phyloP scores from a whole-genome alignment of 495 filamentous ascomycete genomes.

The Penicillium silybi region DNA sequence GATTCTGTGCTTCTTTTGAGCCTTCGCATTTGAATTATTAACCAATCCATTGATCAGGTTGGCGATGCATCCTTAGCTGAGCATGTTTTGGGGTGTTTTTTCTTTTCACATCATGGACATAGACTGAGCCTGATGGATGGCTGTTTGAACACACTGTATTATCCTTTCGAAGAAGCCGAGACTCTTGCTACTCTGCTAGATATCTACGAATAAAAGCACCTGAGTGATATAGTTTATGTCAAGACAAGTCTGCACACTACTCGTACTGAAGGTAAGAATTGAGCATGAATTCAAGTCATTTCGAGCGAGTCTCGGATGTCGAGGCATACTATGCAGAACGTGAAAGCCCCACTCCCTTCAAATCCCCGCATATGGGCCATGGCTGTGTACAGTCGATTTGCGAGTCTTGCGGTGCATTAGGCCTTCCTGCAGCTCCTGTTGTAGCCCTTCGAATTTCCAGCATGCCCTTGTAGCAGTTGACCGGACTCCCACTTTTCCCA shows the following conservation, averaged over 20 bases:
- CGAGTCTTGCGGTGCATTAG: slow-evolving; percentile 16
- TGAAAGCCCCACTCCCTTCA: too few relatives aligned
- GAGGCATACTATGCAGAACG: too few relatives aligned
- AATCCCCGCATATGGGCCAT: too few relatives aligned
- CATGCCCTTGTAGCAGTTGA: slow-evolving; percentile 19
- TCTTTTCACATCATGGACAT: neutral
- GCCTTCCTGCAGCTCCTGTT: slow-evolving; percentile 6
- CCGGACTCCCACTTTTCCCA: slow-evolving; percentile 21
- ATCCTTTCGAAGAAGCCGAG: neutral
- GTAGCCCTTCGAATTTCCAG: slow-evolving; percentile 22
- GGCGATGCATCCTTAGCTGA: slow-evolving; percentile 9
- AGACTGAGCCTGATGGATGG: neutral
- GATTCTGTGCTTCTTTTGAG: slow-evolving; percentile 13
- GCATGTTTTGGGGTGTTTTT: neutral
- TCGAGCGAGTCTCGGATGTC: too few relatives aligned
- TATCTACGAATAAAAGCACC: neutral
- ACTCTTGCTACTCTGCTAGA: neutral
- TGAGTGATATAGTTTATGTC: neutral
- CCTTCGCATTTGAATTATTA: slow-evolving; percentile 14
- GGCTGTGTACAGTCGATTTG: slow-evolving; percentile 21
- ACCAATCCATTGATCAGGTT: neutral
- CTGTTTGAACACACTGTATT: neutral
- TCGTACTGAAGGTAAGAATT: too few relatives aligned
- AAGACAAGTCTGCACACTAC: too few relatives aligned
- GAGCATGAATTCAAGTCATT: too few relatives aligned